Evolutionary conservation across 129 eudicot species (phyloP), one percentile per base, ranked within the genome.

Genomic region (Sambucus nigra): DNA sequence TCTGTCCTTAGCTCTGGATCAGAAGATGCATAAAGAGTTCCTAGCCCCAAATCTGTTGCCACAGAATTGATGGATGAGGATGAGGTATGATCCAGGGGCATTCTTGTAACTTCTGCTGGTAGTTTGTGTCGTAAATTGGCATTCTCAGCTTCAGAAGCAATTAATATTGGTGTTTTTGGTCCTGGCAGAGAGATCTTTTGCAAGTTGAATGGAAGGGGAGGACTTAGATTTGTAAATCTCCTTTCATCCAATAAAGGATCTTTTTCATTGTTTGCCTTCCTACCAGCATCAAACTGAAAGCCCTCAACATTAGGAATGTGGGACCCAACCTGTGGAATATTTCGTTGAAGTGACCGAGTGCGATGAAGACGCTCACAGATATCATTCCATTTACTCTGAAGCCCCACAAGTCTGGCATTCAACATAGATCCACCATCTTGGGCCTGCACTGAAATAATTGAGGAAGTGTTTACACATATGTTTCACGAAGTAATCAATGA

Each of bases 341-440:
- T 63, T 58, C 60, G 78, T 47, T 38, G 66, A 14, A 39, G 27
- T 32, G 78, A 46, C 11, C 15, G 32, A n/a, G 28, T 51, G 47
- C 49, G 77, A 55, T 85, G 88, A 65, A 70, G 68, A 27, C 73
- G 84, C 57, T 71, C 81, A 32, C 95, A 89, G 5, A 81, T 82
- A 44, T 81, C 94, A 28, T 69, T 77, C 95, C 98, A 89, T 72
- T 91, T 91, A 67, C 73, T 86, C 47, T 86, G 79, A 21, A 82
- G 72, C 0, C 70, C 82, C 59, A 26, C 20, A 25, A 91, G 38
- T 53, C 46, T 78, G 25, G 79, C 89, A 57, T 73, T 69, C 21
- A 73, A 35, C 23, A 77, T 53, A 32, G 65, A 58, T 11, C 69
- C 74, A 49, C 63, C 82, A 61, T 86, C 88, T 64, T 59, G 69